Base-by-base conservation (phyloP, 2,329 filamentous ascomycete species). In the Zymoseptoria pseudotritici region DNA sequence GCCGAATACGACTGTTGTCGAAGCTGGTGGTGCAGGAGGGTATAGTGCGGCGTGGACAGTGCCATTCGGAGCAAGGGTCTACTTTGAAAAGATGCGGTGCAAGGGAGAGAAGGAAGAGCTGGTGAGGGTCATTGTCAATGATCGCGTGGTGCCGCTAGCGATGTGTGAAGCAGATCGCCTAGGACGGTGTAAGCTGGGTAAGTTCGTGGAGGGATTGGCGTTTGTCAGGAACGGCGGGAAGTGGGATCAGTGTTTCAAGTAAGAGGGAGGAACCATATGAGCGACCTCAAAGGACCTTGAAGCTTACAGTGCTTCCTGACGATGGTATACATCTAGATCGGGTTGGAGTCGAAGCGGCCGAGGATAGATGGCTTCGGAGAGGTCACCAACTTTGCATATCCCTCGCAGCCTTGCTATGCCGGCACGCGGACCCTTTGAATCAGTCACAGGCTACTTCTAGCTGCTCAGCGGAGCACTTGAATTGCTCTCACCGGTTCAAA, bases 61-160 rank as follows among this genome's bases (percentile, higher is more conserved):
- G 19, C 89, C 92, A 0, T 96, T 97, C 74, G 89, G 82, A 0
- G 86, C 84, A 19, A 80, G 91, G 57, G 83, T 91, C 74, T 96
- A 95, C 72, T 84, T 97, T 42, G 92, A 97, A 80, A 94, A 93
- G 80, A 86, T 96, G 83, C 75, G 74, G 50, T 97, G 92, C 72
- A 71, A 71, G 2, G 77, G 71, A 13, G 72, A 75, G n/a, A 64
- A 75, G 1, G 84, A 90, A 69, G 88, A 94, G 73, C 78, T 88
- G 56, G 89, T 97, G 10, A 82, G 92, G 46, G 80, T 95, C 4
- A 75, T 97, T 61, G 78, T 97, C 42, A 96, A 97, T 74, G 91
- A 95, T 70, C 82, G 90, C 22, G 90, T 96, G 2, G 79, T 92
- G 60, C 84, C 86, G 10, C 74, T 96, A 58, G 77, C 83, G 65